phyloP scores from a whole-genome alignment of 768 basidiomycete genomes.

The Terana coerulea region DNA sequence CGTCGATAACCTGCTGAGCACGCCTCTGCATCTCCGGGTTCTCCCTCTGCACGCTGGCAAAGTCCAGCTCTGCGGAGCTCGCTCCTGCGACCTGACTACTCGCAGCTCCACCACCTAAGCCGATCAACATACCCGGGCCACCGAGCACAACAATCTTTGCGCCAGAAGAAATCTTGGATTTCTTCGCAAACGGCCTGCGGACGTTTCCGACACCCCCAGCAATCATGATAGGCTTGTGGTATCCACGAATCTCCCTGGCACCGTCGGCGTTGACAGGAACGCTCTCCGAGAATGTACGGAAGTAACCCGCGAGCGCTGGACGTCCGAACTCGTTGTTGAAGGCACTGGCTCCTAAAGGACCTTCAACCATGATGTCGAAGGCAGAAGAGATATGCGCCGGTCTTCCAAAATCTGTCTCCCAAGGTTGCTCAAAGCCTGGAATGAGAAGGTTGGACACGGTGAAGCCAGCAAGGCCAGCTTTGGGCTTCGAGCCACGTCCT shows the following conservation, averaged over 20 bases:
- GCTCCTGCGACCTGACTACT: constrained; percentile 91
- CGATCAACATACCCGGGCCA: constrained; percentile 95
- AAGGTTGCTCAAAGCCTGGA: constrained; percentile 87
- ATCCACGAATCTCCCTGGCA: constrained; percentile 73
- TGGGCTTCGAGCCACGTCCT: constrained; percentile 92
- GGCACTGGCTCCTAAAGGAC: constrained; percentile 88
- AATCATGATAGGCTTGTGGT: constrained; percentile 99
- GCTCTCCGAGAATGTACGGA: constrained; percentile 88
- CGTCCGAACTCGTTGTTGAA: constrained; percentile 99
- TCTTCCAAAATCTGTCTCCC: constrained; percentile 93
- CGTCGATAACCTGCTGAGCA: constrained; percentile 96
- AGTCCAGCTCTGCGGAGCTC: constrained; percentile 90
- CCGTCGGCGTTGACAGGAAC: constrained; percentile 53
- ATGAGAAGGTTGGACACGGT: constrained; percentile 93
- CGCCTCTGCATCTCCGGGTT: constrained; percentile 98
- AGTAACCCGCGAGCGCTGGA: constrained; percentile 89
- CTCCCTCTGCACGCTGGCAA: constrained; percentile 95
- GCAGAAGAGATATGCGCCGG: constrained; percentile 91
- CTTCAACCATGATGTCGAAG: constrained; percentile 96
- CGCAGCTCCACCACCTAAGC: constrained; percentile 94
- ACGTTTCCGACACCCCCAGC: constrained; percentile 97
- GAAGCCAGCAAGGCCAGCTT: constrained; percentile 91
- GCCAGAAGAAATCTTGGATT: constrained; percentile 71
- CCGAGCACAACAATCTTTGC: constrained; percentile 91
- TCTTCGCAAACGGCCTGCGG: constrained; percentile 75